Base-by-base conservation (phyloP, 108 stramenopile species). In the Tribonema minus region DNA sequence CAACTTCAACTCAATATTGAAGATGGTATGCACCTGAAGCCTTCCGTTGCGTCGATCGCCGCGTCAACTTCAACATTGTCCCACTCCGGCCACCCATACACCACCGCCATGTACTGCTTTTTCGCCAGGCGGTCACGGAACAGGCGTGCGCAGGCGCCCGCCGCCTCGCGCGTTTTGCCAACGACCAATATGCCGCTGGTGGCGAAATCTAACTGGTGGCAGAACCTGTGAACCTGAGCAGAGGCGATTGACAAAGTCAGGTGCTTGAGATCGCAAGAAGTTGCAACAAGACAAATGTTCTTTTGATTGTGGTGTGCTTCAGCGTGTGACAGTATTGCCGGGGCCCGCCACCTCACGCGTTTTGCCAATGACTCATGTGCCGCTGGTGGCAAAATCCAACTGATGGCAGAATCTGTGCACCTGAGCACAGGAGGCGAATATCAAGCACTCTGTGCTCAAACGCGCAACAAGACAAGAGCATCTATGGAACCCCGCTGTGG, bases 131-230 rank as follows among this genome's bases (percentile, higher is more conserved):
- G 67, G 4, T 67, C 40, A 9, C n/a, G 3, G 61, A 73, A 73
- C 30, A 73, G 72, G 3, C 61, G 36, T n/a, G 64, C 4, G 36
- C 60, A 61, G 30, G 61, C 72, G 15, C 20, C 60, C 12, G 72
- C 72, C 2, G 72, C 72, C 25, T 3, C 20, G 27, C 62, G 37
- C 25, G 27, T 6, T 40, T 37, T 34, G 28, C 27, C 72, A n/a
- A 73, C 9, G 9, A 73, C 60, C 35, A 73, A 30, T 3, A 62
- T 6, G 37, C 72, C 72, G 9, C 46, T 59, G 62, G 72, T 73
- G n/a, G 64, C 72, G 33, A 6, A 62, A 40, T 73, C 72, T 3
- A 73, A 27, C 63, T 66, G 72, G 65, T 73, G 72, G 34, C 72
- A 73, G 6, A 70, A 54, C 2, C 64, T n/a, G n/a, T n/a, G n/a